A percentile compares a stretch with the other conserved stretches of the same genome.
Evolutionary conservation across 441 rosid genomes (phyloP).

Genomic region (Bruguiera hainesii): DNA sequence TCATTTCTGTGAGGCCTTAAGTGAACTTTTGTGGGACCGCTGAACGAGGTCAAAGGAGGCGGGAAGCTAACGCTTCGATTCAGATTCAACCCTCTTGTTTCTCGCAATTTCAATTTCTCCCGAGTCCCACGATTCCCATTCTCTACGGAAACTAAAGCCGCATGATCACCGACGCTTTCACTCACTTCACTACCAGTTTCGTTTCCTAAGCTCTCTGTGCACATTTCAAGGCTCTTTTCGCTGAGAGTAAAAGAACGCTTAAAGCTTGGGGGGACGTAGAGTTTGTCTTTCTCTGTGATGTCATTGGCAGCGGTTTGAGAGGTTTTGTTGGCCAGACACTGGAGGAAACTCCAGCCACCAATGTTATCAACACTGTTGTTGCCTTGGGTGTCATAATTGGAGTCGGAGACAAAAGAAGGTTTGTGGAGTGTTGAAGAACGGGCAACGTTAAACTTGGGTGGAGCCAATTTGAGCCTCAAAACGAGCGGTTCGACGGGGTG

Average conservation of each 20-base stretch:
- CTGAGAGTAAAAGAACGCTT: constrained; percentile 52
- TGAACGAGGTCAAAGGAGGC: constrained; percentile 69
- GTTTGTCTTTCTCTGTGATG: constrained; percentile 22
- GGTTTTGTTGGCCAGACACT: constrained; percentile 28
- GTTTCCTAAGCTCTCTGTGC: constrained; percentile 79
- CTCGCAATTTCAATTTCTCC: constrained; percentile 9
- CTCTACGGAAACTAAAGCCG: constrained; percentile 32
- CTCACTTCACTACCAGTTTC: constrained; percentile 62
- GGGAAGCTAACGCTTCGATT: constrained; percentile 45
- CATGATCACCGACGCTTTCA: constrained; percentile 30
- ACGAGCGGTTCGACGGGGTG: constrained; percentile 30
- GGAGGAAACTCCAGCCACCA: constrained; percentile 61
- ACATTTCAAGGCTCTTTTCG: constrained; percentile 64
- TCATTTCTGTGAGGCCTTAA: constrained; percentile 56
- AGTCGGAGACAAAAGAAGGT: constrained; percentile 5
- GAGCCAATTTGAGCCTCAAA: constrained; percentile 38
- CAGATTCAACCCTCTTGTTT: constrained; percentile 20
- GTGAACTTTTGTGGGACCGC: constrained; percentile 47
- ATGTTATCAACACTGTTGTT: constrained; percentile 9
- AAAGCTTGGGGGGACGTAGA: constrained; percentile 40
- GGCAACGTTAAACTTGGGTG: constrained; percentile 19
- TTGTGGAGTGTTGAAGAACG: constrained; percentile 3
- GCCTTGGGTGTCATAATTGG: constrained; percentile 10
- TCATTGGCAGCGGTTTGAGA: constrained; percentile 15
- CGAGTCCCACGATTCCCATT: constrained; percentile 21